Base-by-base conservation (phyloP, 2,329 filamentous ascomycete genomes). In the Colletotrichum abscissum region DNA sequence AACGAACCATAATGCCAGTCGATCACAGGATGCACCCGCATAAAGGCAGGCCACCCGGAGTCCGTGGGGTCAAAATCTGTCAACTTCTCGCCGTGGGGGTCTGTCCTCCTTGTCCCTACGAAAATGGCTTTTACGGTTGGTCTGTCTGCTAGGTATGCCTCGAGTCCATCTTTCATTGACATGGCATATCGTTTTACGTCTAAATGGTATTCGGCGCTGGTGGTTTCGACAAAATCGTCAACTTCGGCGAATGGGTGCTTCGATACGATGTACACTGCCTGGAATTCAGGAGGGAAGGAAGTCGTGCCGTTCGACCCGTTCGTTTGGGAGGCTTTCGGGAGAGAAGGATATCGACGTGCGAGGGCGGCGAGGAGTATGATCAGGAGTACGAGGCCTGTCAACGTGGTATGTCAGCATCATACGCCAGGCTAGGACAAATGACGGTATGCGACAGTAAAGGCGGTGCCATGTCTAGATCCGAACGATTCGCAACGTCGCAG, bases 21-120 rank as follows among this genome's bases (percentile, higher is more conserved):
- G 79, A 99, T 95, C 11, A 99, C 94, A 0, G 97, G 96, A 82
- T 99, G 95, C 73, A 98, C 88, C 72, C 97, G 91, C 92, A 98
- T 95, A 79, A 98, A 98, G 56, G 88, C 85, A 46, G 97, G 97
- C 97, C 97, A 99, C 2, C 93, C 95, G 46, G 89, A 86, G 82
- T 98, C 97, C 5, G 97, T 99, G 63, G 88, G 89, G 80, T 97
- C 94, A 80, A 98, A 98, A 82, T 94, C 91, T 52, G 89, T 93
- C 78, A 99, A 82, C 19, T 88, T 86, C 77, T 91, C 92, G 59
- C 96, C 95, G 81, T 98, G 95, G 7, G 97, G 97, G 82, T 99
- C 97, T 4, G 97, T 98, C 77, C 97, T 88, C 68, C 97, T 87
- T 2, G 97, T 97, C 11, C 95, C 95, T 66, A 97, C 94, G 78